phyloP scores from a whole-genome alignment of 2,329 filamentous ascomycete genomes.

The Claviceps sp. region DNA sequence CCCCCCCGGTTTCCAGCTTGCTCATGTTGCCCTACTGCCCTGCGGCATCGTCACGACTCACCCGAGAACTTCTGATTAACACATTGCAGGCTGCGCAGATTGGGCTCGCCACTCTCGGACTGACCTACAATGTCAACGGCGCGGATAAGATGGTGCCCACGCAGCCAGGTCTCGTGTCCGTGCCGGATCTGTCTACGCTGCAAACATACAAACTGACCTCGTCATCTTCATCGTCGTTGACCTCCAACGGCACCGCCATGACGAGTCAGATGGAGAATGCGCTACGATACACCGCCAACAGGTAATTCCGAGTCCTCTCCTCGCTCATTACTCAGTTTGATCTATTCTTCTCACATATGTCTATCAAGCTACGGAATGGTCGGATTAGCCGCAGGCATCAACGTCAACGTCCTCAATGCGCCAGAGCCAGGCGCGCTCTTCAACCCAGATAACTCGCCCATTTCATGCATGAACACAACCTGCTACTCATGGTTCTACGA shows the following conservation, averaged over 20 bases:
- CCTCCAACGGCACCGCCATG: neutral
- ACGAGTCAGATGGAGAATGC: conserved; percentile 14
- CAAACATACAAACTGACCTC: conserved; percentile 17
- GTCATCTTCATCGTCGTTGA: conserved; percentile 5
- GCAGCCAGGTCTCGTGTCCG: conserved; percentile 19
- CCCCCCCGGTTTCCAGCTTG: too few relatives aligned
- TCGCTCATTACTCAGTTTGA: too few relatives aligned
- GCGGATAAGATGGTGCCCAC: conserved; percentile 21
- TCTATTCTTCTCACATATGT: too few relatives aligned
- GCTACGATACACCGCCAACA: conserved; percentile 29
- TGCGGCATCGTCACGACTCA: too few relatives aligned
- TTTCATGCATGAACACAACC: conserved; percentile 19
- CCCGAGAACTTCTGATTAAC: neutral
- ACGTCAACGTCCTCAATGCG: conserved; percentile 1
- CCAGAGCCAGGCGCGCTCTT: conserved; percentile 19
- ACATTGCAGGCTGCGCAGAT: conserved; percentile 24
- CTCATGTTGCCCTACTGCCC: too few relatives aligned
- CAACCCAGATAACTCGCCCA: conserved; percentile 14
- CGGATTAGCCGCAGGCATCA: conserved; percentile 14
- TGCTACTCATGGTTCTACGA: conserved; percentile 28
- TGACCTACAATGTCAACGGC: conserved; percentile 28
- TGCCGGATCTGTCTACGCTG: conserved; percentile 23
- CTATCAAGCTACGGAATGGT: neutral
- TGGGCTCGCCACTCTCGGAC: conserved; percentile 26
- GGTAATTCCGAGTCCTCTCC: conserved; percentile 10